Conservation (phyloP, 2,329 filamentous ascomycete genomes). For the Aspergillus fumigatus region DNA sequence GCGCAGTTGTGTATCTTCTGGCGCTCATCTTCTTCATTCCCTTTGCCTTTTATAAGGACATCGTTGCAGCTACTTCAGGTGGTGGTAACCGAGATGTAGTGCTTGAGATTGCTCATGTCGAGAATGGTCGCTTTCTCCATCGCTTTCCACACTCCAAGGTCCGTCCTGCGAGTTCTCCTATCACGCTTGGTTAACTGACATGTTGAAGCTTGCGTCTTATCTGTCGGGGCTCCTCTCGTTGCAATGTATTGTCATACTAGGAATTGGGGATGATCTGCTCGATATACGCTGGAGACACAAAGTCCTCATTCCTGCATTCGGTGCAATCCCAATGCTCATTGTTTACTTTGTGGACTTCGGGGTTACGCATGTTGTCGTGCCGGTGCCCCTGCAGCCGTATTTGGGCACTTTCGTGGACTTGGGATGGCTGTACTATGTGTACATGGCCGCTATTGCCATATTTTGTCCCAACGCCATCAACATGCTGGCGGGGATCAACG, state of each 20-base stretch:
- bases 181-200: not conserved
- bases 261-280: slow-evolving; percentile 92
- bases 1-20: slow-evolving; percentile 86
- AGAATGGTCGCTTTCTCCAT: slow-evolving; percentile 81
- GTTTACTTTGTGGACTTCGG: slow-evolving; percentile 99
- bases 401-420: slow-evolving; percentile 82
- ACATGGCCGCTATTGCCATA: slow-evolving; percentile 95
- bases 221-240: slow-evolving; percentile 90
- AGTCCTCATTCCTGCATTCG: slow-evolving; percentile 93
- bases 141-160: slow-evolving; percentile 94
- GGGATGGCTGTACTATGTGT: slow-evolving; percentile 80
- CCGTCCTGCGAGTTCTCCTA: slow-evolving; percentile 1
- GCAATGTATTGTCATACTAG: slow-evolving; percentile 83
- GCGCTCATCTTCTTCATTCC: slow-evolving; percentile 88
- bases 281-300: slow-evolving; percentile 99
- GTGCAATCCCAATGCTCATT: slow-evolving; percentile 86
- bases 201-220: slow-evolving; percentile 76
- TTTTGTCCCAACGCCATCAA: slow-evolving; percentile 99
- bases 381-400: slow-evolving; percentile 76
- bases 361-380: slow-evolving; percentile 91
- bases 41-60: slow-evolving; percentile 97
- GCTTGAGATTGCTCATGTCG: slow-evolving; percentile 65
- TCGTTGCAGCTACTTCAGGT: slow-evolving; percentile 89
- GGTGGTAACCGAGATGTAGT: slow-evolving; percentile 88
- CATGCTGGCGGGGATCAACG: slow-evolving; percentile 98